These are phyloP conservation scores for Penicillium italicum DNA, from an alignment of 2,329 filamentous ascomycete genomes.

Conservation along the genomic window DNA sequence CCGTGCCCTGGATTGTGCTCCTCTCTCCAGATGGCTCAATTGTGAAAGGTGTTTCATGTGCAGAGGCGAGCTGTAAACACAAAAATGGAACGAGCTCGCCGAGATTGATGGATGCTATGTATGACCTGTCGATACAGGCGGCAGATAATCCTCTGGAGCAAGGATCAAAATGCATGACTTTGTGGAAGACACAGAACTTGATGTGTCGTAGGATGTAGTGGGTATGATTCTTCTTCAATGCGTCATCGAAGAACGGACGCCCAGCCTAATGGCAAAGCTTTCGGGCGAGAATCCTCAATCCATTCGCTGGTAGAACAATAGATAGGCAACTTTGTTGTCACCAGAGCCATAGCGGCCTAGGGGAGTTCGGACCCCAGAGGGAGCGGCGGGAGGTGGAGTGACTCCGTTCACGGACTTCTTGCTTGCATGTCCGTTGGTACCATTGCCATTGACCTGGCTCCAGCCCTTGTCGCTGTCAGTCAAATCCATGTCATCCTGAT, in stretches of 20 bases:
- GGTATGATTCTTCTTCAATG: conserved; percentile 13
- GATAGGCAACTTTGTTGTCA: conserved; percentile 96
- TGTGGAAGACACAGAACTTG: conserved; percentile 2
- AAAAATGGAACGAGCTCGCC: conserved; percentile 1
- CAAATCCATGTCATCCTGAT: conserved; percentile 64
- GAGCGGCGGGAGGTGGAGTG: conserved; percentile 49
- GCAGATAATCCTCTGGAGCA: conserved; percentile 3
- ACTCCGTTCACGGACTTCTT: conserved; percentile 76
- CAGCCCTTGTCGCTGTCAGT: conserved; percentile 63
- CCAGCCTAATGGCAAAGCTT: not conserved
- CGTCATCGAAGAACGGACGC: not conserved
- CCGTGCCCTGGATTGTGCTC: conserved; percentile 1
- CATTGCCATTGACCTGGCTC: conserved; percentile 75
- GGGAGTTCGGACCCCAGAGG: conserved; percentile 56
- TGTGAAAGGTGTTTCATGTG: conserved; percentile 1
- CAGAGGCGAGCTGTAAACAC: not conserved
- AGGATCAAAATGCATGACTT: conserved; percentile 6
- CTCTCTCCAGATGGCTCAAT: not conserved
- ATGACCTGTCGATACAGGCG: conserved; percentile 10
- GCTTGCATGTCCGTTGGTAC: conserved; percentile 44
- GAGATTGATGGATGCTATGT: conserved; percentile 11
- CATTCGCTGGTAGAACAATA: conserved; percentile 88
- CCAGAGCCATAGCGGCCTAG: conserved; percentile 60
- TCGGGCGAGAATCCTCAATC: conserved; percentile 19
- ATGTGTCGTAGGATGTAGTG: conserved; percentile 1